Percentiles rank a stretch among this genome's conserved stretches.
Conservation (phyloP, 2,329 filamentous ascomycete genomes). For the Penicillium sp. region DNA sequence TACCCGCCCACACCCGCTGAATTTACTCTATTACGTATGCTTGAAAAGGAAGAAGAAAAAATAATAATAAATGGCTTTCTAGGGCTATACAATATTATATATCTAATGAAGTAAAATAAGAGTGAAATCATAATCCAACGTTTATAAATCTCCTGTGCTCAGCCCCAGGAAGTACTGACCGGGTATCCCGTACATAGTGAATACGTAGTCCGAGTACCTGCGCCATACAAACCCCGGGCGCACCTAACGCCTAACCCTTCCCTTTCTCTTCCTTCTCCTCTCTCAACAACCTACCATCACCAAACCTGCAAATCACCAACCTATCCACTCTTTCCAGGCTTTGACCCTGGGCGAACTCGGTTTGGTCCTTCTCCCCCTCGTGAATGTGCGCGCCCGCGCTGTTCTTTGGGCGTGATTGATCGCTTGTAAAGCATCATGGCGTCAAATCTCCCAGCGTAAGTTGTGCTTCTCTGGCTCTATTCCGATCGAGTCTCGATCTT, state of each 20-base stretch:
- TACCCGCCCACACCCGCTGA: conserved; percentile 9
- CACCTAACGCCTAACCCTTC: conserved; percentile 19
- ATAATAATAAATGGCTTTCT: background rate
- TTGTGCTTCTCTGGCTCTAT: conserved; percentile 28
- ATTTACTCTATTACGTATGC: conserved; percentile 4
- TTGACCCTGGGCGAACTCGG: conserved; percentile 15
- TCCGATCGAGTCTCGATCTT: background rate
- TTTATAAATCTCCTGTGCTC: conserved; percentile 18
- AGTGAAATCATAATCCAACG: background rate
- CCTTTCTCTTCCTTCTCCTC: conserved; percentile 20
- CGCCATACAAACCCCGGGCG: conserved; percentile 19
- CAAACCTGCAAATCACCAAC: conserved; percentile 16
- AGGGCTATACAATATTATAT: background rate
- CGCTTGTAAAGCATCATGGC: conserved; percentile 49
- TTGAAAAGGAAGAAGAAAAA: background rate
- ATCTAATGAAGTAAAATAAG: background rate
- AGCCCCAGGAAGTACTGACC: conserved; percentile 20
- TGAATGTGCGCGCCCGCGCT: conserved; percentile 40
- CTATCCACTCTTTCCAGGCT: conserved; percentile 15
- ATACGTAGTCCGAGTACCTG: conserved; percentile 23
- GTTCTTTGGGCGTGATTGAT: conserved; percentile 39
- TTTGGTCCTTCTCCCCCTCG: conserved; percentile 14
- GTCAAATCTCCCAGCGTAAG: conserved; percentile 64
- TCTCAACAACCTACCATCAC: conserved; percentile 18
- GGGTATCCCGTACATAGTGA: conserved; percentile 18